Conservation (phyloP, 78 protist genomes). For the Planoprotostelium fungivorum region DNA sequence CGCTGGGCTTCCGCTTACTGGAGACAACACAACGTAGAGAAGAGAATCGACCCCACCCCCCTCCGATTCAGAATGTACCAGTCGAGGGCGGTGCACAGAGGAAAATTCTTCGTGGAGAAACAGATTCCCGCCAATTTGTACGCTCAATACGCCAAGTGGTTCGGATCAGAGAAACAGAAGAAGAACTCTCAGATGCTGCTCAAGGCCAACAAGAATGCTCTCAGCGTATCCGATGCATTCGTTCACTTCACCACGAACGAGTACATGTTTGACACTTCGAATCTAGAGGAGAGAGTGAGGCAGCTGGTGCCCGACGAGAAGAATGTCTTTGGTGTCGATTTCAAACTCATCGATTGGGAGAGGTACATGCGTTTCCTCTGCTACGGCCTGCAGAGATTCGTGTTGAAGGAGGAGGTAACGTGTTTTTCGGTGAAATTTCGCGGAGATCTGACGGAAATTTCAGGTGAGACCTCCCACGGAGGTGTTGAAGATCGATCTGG, state of each 20-base stretch:
- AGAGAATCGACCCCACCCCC: conserved; percentile 13
- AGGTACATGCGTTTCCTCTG: conserved; percentile 51
- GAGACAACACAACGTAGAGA: conserved; percentile 49
- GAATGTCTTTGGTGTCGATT: conserved; percentile 25
- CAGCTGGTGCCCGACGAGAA: conserved; percentile 31
- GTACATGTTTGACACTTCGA: conserved; percentile 43
- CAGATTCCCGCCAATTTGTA: conserved; percentile 38
- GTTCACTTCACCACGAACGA: conserved; percentile 66
- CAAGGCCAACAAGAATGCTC: conserved; percentile 38
- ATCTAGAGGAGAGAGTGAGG: conserved; percentile 21
- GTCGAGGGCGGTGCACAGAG: conserved; percentile 23
- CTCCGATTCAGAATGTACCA: conserved; percentile 27
- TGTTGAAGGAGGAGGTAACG: conserved; percentile 61
- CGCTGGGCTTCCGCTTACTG: conserved; percentile 58
- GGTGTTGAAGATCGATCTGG: conserved; percentile 23
- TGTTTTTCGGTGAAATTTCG: background rate
- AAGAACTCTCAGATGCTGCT: conserved; percentile 37
- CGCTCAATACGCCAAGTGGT: conserved; percentile 5
- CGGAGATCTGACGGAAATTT: background rate
- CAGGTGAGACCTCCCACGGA: conserved; percentile 63
- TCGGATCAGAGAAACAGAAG: conserved; percentile 50
- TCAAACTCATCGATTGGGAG: conserved; percentile 60
- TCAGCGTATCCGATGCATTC: conserved; percentile 52
- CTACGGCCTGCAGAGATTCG: conserved; percentile 62
- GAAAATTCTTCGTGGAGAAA: conserved; percentile 36